Base-by-base conservation (phyloP, 768 basidiomycete species). In the Boletus patriciae region DNA sequence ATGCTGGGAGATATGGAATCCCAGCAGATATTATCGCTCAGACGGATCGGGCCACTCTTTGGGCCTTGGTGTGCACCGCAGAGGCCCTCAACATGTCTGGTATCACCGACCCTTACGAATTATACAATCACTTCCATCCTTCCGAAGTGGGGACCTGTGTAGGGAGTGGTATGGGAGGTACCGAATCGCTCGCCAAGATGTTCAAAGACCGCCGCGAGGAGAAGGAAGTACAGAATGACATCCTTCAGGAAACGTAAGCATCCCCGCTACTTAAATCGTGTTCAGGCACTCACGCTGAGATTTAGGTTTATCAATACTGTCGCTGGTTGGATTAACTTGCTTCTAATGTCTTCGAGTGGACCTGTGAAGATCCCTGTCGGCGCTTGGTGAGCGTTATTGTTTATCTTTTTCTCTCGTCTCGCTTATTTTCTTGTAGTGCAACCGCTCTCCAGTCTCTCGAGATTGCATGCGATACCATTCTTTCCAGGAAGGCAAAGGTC, bases 321-420 rank as follows among this genome's bases (percentile, higher is more conserved):
- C 42, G 95, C 96, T 55, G 96, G 96, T 45, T 99, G 97, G 97
- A 82, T 98, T 67, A 98, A 99, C 73, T 73, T 99, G 31, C 79
- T 99, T 16, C 81, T 99, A 4, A 76, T 99, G 74, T 99, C 97
- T 0, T 96, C 97, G 2, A 92, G 91, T 64, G 97, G 97, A 44
- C 97, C 97, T 3, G 90, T 99, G 73, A 99, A 99, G 79, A 97
- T 98, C 66, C 97, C 97, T 50, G 97, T 99, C 57, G 97, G 97
- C 56, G 97, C 97, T 57, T 99, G 97, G 92, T 93, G 70, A 66
- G 85, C 71, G 3, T 2, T 25, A 42, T 42, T 16, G 5, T 51
- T 23, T 23, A 37, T 25, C 5, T 19, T 5, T n/a, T 16, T 47
- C 46, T 45, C n/a, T 25, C 27, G 6, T 50, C 36, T 43, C 23